Base-by-base conservation (phyloP, 495 filamentous ascomycete species). In the Neurospora pannonica region DNA sequence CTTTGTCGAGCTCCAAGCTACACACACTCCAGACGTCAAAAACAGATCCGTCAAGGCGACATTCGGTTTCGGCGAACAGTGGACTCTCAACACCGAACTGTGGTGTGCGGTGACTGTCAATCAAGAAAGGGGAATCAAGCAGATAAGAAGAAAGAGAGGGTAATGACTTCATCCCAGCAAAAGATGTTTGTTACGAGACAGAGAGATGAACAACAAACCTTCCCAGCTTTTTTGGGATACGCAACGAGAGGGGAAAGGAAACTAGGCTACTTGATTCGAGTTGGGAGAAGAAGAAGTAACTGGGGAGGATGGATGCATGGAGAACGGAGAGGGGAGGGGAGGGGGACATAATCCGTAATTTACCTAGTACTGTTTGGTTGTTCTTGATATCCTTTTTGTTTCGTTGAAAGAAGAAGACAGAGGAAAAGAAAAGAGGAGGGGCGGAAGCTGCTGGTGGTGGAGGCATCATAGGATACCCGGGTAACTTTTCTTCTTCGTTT, bases 381-480 rank as follows among this genome's bases (percentile, higher is more conserved):
- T 17, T 62, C 3, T 62, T 67, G 54, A 67, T 34, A 67, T 67
- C 54, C 28, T 67, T 67, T 67, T 62, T 62, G 5, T 60, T 62
- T 62, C 6, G 54, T 62, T 62, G 24, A 2, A 2, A 13, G 24
- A 7, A 15, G 48, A 15, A 31, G n/a, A 21, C 6, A 62, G 11
- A 43, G 13, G 6, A 9, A 46, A n/a, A 43, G 40, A 43, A 43
- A 43, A 43, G 40, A n/a, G 6, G 40, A 5, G 17, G 17, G 4
- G 8, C 21, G 42, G 42, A 46, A 31, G 31, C 31, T 31, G 2
- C 2, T 31, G n/a, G 46, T 6, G 24, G 48, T 28, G 28, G 54
- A 67, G 54, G n/a, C 54, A 21, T 70, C 72, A 73, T 69, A 34
- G 37, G 38, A 72, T 38, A 72, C 46, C 46, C 46, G 40, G 71